Conservation (phyloP, 1,139 yeast species). For the Geotrichum histeridarum region DNA sequence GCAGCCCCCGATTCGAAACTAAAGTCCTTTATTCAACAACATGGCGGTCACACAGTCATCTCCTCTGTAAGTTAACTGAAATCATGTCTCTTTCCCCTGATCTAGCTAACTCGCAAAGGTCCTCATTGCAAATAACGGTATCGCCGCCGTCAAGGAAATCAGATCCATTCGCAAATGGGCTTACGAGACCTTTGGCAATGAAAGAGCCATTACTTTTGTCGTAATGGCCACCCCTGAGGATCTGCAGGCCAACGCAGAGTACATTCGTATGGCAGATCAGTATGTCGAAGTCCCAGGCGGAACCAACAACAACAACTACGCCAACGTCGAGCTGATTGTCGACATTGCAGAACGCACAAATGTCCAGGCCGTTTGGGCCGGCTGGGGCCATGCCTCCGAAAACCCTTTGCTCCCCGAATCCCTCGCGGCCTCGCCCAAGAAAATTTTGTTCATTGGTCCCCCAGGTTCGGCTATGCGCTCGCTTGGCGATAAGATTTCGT, state of each 20-base stretch:
- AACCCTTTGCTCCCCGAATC: slow-evolving; percentile 91
- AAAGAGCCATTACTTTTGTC: slow-evolving; percentile 85
- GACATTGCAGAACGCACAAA: slow-evolving; percentile 95
- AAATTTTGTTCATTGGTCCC: slow-evolving; percentile 90
- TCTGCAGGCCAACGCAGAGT: slow-evolving; percentile 92
- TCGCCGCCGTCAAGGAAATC: slow-evolving; percentile 97
- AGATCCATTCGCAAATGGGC: slow-evolving; percentile 98
- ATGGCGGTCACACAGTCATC: slow-evolving; percentile 94
- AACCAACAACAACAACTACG: slow-evolving; percentile 94
- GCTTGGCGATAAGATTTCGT: slow-evolving; percentile 92
- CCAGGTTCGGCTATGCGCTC: slow-evolving; percentile 99
- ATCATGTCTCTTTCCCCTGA: background rate
- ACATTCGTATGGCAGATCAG: slow-evolving; percentile 98
- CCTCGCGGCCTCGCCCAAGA: slow-evolving; percentile 84
- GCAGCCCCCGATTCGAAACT: slow-evolving; percentile 67
- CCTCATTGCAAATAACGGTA: slow-evolving; percentile 95
- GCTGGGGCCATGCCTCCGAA: slow-evolving; percentile 99
- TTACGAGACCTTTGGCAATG: slow-evolving; percentile 94
- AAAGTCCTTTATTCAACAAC: slow-evolving; percentile 75
- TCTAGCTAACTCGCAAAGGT: slow-evolving; percentile 37
- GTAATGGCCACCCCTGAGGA: slow-evolving; percentile 99
- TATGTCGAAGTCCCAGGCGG: slow-evolving; percentile 99
- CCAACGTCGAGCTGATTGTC: slow-evolving; percentile 93
- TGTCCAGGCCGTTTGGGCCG: slow-evolving; percentile 99
- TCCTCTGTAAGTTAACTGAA: slow-evolving; percentile 42